Conservation (phyloP, 345 rosid species). For the Hirschfeldia incana region DNA sequence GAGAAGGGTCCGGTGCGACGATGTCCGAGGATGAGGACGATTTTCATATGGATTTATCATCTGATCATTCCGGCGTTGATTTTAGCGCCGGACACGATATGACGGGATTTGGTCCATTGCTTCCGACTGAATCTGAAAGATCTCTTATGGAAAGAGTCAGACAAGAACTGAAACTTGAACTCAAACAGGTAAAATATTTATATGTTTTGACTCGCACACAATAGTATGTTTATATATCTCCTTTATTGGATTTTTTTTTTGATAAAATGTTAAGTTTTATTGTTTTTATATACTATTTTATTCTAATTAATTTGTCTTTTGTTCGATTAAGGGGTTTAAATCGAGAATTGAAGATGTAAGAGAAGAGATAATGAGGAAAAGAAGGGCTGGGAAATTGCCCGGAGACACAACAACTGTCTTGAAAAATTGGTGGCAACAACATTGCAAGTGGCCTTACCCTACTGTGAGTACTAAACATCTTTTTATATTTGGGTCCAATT, state of each 20-base stretch:
- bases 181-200: conserved; percentile 67
- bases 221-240: not conserved
- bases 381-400: conserved; percentile 95
- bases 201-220: not conserved
- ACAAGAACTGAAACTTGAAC: conserved; percentile 92
- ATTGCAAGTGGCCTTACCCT: conserved; percentile 98
- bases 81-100: conserved; percentile 51
- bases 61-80: conserved; percentile 66
- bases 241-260: not conserved
- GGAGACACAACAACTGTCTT: conserved; percentile 97
- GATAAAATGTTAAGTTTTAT: not conserved
- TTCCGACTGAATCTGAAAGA: conserved; percentile 94
- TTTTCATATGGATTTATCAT: conserved; percentile 73
- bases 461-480: conserved; percentile 54
- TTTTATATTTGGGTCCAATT: not conserved
- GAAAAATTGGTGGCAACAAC: conserved; percentile 98
- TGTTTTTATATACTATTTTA: not conserved
- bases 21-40: conserved; percentile 99
- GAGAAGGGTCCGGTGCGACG: conserved; percentile 91
- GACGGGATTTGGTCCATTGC: conserved; percentile 91
- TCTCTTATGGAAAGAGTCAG: conserved; percentile 99
- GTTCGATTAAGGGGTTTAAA: conserved; percentile 67
- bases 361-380: conserved; percentile 91
- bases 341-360: conserved; percentile 96
- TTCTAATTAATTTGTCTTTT: not conserved